phyloP scores from a whole-genome alignment of 805 yeast genomes.

The Cyberlindnera galapagoensis region DNA sequence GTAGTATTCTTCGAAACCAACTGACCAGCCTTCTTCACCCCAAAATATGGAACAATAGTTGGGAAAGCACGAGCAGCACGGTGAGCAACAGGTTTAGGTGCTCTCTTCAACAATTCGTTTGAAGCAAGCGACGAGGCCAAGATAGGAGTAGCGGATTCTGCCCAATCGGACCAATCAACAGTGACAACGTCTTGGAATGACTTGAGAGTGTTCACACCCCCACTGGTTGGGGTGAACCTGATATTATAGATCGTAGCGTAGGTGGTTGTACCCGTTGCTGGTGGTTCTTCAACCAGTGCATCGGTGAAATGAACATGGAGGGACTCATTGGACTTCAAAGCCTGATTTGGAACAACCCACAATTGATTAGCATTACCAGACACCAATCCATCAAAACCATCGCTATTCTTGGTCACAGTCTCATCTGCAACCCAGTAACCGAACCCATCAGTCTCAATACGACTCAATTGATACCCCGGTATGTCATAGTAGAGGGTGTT shows the following conservation, averaged over 20 bases:
- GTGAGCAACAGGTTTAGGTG: too few species aligned
- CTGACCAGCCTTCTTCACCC: too few species aligned
- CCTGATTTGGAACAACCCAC: slow-evolving; percentile 2
- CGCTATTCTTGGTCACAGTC: background rate
- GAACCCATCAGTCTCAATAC: slow-evolving; percentile 2
- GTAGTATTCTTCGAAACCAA: too few species aligned
- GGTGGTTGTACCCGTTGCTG: slow-evolving; percentile 1
- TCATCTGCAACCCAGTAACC: slow-evolving; percentile 5
- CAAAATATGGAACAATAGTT: too few species aligned
- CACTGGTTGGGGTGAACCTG: slow-evolving; percentile 2
- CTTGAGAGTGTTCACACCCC: slow-evolving; percentile 2
- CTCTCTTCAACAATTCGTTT: slow-evolving; percentile 1
- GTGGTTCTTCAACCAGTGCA: slow-evolving; percentile 3
- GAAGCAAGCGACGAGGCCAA: background rate
- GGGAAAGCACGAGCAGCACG: too few species aligned
- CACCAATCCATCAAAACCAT: slow-evolving; percentile 1
- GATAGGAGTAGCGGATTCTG: slow-evolving; percentile 2
- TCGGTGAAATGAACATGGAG: slow-evolving; percentile 1
- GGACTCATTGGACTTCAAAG: slow-evolving; percentile 1
- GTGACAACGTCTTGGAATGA: background rate
- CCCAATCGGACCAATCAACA: slow-evolving; percentile 3
- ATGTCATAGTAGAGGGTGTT: slow-evolving; percentile 2
- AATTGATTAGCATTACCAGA: background rate
- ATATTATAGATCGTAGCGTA: slow-evolving; percentile 3
- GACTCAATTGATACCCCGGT: slow-evolving; percentile 1